Evolutionary conservation across 495 filamentous ascomycete species (phyloP), one percentile per base, ranked within the genome.

Genomic region (Trichocladium uniseriatum): DNA sequence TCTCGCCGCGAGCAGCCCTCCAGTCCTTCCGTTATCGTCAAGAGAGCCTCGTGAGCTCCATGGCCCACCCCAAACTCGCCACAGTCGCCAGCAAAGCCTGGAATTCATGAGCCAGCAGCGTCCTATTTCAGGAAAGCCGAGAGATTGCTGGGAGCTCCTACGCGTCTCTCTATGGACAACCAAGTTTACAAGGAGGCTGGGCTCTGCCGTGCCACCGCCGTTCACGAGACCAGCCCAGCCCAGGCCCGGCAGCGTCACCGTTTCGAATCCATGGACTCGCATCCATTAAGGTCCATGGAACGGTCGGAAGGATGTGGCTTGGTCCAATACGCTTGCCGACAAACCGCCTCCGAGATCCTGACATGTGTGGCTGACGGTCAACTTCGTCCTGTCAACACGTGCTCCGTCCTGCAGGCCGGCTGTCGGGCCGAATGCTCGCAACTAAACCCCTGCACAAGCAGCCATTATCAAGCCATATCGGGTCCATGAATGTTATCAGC

Each of bases 41-140:
- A 46, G 16, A 36, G 34, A 48, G 52, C 40, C 56, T 44, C 46
- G 51, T 52, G 56, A 52, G 45, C 40, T 42, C 5, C 20, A 32
- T 43, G 45, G 27, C 47, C 42, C 48, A 44, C 51, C 28, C 34
- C 24, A 27, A 21, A n/a, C n/a, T 53, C 45, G 54, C 50, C 54
- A 53, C 54, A 32, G 21, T 13, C 24, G 53, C 49, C 41, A 46
- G 29, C 54, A 35, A 38, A 45, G 28, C 40, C 38, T 38, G 31
- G 16, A 29, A 27, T n/a, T n/a, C n/a, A n/a, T n/a, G n/a, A 47
- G 38, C 38, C 48, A 22, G 47, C 38, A 35, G 27, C 48, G 47
- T 45, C 54, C 56, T 58, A 58, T 64, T 62, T 58, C 51, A 44
- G 52, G 52, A 49, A 62, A n/a, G n/a, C n/a, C n/a, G n/a, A n/a